Evolutionary conservation across 768 basidiomycete species (phyloP), one percentile per base, ranked within the genome.

Genomic region (Tylopilus rubrobrunneus): DNA sequence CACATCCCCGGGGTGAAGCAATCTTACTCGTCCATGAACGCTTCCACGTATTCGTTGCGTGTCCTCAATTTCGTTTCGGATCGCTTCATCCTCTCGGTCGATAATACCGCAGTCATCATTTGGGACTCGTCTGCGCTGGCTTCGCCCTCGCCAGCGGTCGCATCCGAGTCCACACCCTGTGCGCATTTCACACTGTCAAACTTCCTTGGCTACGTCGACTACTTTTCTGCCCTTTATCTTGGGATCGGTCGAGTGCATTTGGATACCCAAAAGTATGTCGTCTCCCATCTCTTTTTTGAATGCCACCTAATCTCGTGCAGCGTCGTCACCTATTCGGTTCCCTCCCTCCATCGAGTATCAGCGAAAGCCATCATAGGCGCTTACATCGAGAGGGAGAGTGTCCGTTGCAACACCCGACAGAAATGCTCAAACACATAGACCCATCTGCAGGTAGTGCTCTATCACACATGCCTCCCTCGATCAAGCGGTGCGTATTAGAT

Each of bases 361-460:
- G 10, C 11, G 50, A 47, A 23, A 7, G 11, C 23, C 11, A 36
- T 17, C n/a, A 36, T 2, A 43, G 29, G n/a, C 28, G 39, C 12
- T 46, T 59, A 25, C 43, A 52, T 17, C 19, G 23, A 7, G 52
- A 51, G 48, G 60, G 59, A 44, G 58, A 60, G 15, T 59, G 64
- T 45, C 46, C 52, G 31, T 48, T 67, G 36, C 25, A 9, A 2
- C 40, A 43, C 39, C 7, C 39, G 19, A 29, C 37, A 17, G 57
- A 73, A 47, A 42, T 63, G 2, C 61, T 77, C n/a, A 67, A 69
- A 51, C 62, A 70, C 29, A 66, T 82, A 36, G 68, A 76, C 8
- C 67, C 72, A 0, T 19, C 33, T 9, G 56, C 62, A 7, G 56
- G 68, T n/a, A 63, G 73, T 25, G 58, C 73, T 28, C 67, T 71